Percentiles rank a stretch among this genome's conserved stretches.
Conservation (phyloP, 257 asterid species). For the Solanum paucissectum region DNA sequence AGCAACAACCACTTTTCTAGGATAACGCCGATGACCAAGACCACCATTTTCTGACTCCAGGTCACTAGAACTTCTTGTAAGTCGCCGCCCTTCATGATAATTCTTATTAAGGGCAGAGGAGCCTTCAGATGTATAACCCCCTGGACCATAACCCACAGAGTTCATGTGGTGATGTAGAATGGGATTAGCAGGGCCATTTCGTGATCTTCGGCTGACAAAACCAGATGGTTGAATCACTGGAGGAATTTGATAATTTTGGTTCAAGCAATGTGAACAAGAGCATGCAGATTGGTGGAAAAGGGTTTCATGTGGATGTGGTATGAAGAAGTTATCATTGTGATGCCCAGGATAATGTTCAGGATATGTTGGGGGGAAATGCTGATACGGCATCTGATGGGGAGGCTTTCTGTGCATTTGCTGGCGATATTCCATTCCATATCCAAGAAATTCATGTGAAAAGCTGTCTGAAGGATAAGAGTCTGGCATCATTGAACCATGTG, state of each 20-base stretch:
- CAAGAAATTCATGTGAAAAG: constrained; percentile 28
- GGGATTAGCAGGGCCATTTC: constrained; percentile 25
- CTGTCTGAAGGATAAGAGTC: constrained; percentile 41
- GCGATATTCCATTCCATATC: constrained; percentile 26
- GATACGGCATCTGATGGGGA: constrained; percentile 29
- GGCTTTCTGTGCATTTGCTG: constrained; percentile 43
- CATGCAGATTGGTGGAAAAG: constrained; percentile 71
- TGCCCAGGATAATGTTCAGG: constrained; percentile 43
- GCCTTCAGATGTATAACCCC: constrained; percentile 24
- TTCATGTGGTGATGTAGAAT: constrained; percentile 18
- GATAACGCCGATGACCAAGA: constrained; percentile 28
- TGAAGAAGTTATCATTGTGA: constrained; percentile 34
- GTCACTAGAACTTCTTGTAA: constrained; percentile 38
- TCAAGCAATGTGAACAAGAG: constrained; percentile 61
- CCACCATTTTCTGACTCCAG: constrained; percentile 40
- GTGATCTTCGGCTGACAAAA: constrained; percentile 30
- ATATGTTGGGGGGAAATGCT: constrained; percentile 30
- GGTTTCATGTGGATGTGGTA: constrained; percentile 56
- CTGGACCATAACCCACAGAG: constrained; percentile 26
- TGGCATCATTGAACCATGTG: constrained; percentile 23
- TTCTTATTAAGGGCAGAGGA: constrained; percentile 20
- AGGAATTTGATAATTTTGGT: constrained; percentile 43
- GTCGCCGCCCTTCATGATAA: constrained; percentile 24
- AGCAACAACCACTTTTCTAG: constrained; percentile 34
- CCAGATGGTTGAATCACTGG: constrained; percentile 35